Percentiles rank a stretch among this genome's conserved stretches.
These are phyloP conservation scores for Penicillium pulvis DNA, from an alignment of 495 filamentous ascomycete species.

Conservation along the genomic window DNA sequence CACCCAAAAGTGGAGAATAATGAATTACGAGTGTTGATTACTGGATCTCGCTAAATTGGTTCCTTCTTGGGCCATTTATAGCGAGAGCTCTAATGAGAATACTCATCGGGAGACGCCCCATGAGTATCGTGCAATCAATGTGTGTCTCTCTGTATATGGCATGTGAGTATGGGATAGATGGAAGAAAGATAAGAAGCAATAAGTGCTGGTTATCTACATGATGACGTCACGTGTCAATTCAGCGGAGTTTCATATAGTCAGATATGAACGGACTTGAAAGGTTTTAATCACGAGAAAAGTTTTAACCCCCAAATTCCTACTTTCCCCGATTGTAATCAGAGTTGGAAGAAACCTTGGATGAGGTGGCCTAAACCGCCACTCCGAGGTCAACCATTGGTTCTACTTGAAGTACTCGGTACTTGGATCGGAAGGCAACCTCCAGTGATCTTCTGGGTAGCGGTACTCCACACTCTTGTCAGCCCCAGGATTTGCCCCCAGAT, in stretches of 20 bases:
- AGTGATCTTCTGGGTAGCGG: slow-evolving; percentile 13
- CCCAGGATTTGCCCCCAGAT: slow-evolving; percentile 25
- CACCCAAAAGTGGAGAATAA: no score
- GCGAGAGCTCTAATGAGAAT: no score
- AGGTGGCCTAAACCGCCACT: slow-evolving; percentile 23
- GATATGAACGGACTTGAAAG: background rate
- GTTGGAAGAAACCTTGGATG: slow-evolving; percentile 18
- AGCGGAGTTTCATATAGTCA: background rate
- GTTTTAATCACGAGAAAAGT: background rate
- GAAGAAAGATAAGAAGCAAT: no score
- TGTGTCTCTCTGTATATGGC: no score
- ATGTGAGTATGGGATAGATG: no score
- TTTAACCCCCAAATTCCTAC: slow-evolving; percentile 7
- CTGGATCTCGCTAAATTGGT: no score
- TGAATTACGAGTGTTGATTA: no score
- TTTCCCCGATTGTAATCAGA: slow-evolving; percentile 17
- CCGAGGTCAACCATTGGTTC: slow-evolving; percentile 3
- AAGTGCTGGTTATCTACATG: background rate
- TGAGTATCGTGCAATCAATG: no score
- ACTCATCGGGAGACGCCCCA: no score
- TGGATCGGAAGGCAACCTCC: background rate
- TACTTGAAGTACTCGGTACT: slow-evolving; percentile 23
- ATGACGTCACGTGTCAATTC: background rate
- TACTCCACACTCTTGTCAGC: slow-evolving; percentile 23
- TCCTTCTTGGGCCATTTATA: no score